Evolutionary conservation across 2,329 filamentous ascomycete species (phyloP).

Genomic region (Pyrenophora tritici-repentis): DNA sequence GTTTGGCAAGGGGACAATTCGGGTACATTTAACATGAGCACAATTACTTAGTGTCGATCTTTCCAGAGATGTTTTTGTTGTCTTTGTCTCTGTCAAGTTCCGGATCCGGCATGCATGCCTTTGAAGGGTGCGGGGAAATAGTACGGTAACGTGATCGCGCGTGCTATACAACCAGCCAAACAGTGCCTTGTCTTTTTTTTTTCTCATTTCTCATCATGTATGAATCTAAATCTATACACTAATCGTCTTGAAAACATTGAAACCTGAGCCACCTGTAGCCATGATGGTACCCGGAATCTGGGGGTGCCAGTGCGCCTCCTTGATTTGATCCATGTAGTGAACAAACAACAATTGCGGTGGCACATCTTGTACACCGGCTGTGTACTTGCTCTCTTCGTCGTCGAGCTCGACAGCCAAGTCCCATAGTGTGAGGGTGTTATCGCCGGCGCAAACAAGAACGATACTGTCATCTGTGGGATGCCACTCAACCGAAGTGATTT

Average conservation of each 20-base stretch:
- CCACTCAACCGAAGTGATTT: conserved; percentile 96
- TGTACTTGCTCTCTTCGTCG: conserved; percentile 93
- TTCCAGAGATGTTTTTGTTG: no score
- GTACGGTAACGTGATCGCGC: no score
- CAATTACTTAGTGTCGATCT: no score
- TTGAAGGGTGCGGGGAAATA: no score
- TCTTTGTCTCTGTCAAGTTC: no score
- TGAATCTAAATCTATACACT: conserved; percentile 37
- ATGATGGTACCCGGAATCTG: conserved; percentile 91
- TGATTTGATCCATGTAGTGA: conserved; percentile 92
- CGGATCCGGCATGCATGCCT: no score
- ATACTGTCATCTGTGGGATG: conserved; percentile 97
- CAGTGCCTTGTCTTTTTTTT: not conserved
- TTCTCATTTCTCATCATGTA: not conserved
- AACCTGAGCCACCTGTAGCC: conserved; percentile 85
- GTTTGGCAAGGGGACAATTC: no score
- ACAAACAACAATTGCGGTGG: conserved; percentile 95
- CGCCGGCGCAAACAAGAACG: conserved; percentile 86
- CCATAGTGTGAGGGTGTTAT: conserved; percentile 95
- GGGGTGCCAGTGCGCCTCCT: conserved; percentile 96
- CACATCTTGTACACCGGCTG: conserved; percentile 83
- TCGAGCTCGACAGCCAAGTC: conserved; percentile 96
- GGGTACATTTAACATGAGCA: no score
- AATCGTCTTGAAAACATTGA: conserved; percentile 59
- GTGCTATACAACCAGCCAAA: no score